Evolutionary conservation across 257 asterid species (phyloP).

Genomic region (Primulina huaijiensis): DNA sequence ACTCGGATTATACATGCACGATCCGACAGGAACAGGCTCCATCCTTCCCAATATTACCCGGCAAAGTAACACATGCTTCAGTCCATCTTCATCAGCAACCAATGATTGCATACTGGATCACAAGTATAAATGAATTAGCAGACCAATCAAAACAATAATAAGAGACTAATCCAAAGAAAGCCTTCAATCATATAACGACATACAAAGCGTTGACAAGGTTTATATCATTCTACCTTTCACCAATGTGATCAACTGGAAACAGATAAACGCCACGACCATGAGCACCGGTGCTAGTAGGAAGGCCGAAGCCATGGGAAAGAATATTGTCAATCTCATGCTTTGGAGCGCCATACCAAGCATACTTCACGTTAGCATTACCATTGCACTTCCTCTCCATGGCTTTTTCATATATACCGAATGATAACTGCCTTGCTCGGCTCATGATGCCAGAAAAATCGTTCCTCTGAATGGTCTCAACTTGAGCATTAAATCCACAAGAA

Average conservation of each 20-base stretch:
- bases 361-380: constrained; percentile 47
- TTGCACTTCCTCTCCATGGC: constrained; percentile 42
- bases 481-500: constrained; percentile 22
- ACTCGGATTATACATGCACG: constrained; percentile 43
- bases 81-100: constrained; percentile 43
- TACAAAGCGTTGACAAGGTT: neutral
- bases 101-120: constrained; percentile 42
- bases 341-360: constrained; percentile 57
- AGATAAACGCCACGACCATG: constrained; percentile 38
- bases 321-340: constrained; percentile 33
- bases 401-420: constrained; percentile 34
- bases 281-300: constrained; percentile 16
- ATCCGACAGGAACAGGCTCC: constrained; percentile 38
- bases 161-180: neutral
- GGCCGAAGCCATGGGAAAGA: constrained; percentile 40
- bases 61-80: constrained; percentile 49
- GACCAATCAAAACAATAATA: neutral
- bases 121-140: neutral
- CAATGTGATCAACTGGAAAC: constrained; percentile 41
- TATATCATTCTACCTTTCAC: constrained; percentile 34
- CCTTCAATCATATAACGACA: neutral
- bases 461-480: constrained; percentile 35
- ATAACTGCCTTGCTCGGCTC: constrained; percentile 32
- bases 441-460: constrained; percentile 25
- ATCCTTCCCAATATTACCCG: constrained; percentile 55